Evolutionary conservation across 2,329 filamentous ascomycete genomes (phyloP), one percentile per base, ranked within the genome.

Genomic region (Mycosphaerella arachidis): DNA sequence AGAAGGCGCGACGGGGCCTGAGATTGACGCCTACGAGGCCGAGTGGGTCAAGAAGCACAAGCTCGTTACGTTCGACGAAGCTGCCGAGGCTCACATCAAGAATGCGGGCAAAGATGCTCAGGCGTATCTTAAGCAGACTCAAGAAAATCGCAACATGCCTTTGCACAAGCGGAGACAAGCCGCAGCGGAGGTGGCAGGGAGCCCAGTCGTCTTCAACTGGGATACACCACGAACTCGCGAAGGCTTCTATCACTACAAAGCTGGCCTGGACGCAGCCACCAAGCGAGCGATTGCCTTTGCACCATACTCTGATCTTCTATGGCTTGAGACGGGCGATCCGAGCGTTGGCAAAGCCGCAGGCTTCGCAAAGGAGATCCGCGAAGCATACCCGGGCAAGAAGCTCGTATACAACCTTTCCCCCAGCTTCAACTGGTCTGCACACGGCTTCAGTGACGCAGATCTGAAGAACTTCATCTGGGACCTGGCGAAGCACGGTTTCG

Each of bases 351-450:
- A 95, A 35, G 91, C 91, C 0, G 80, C 83, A 3, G 81, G 82
- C 54, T 91, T 99, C 55, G 90, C 90, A 12, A 82, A 84, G 10
- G 84, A 91, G 50, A 94, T 99, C 62, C 86, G 89, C 57, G 76
- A 79, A 0, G 79, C 77, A 3, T 81, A 85, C 69, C 91, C 92
- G 0, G 86, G 85, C 62, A 97, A 97, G 83, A 89, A 90, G 37
- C 84, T 99, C 27, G 93, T 97, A 0, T 99, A 99, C 79, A 99
- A 99, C 78, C 84, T 99, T 1, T 92, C 88, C 4, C 94, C 94
- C 0, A 96, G 91, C 8, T 99, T 99, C 83, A 97, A 99, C 81
- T 99, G 94, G 94, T 94, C 95, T 86, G 86, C 86, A 10, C 92
- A 97, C 73, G 94, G 93, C 31, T 99, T 97, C 77, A 88, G 84